Evolutionary conservation across 2,329 filamentous ascomycete genomes (phyloP), one percentile per base, ranked within the genome.

Genomic region (Arthroderma sp.): DNA sequence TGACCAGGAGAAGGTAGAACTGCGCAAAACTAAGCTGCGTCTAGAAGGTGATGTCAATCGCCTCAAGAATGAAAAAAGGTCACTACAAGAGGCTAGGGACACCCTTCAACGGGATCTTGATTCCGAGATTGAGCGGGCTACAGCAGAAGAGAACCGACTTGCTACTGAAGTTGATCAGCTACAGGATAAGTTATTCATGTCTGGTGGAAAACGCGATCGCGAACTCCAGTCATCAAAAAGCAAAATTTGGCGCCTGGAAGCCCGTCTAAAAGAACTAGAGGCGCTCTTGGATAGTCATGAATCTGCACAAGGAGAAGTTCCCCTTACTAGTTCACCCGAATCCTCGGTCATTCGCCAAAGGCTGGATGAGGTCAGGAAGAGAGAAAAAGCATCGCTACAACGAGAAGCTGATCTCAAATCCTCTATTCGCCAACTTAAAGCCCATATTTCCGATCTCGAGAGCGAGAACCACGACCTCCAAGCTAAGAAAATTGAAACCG

Each of bases 1-100:
- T 38, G 81, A 85, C 52, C 75, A 80, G 49, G 82, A 85, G 55
- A 78, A 80, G 50, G 64, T 81, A 38, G 79, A 85, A 44, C 66
- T 85, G 27, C 77, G 80, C 11, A 77, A 78, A 29, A 65, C 75
- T n/a, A 82, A 80, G 57, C 65, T 78, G 49, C 81, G 78, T 54
- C 70, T 84, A 11, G 81, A 85, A 50, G 73, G 68, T 48, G 81
- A 85, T 54, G 67, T 83, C 10, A 75, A 77, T 36, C 71, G 78
- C 8, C 64, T 84, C 10, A 75, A 70, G 42, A 77, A 82, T 6
- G 81, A 85, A 56, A 80, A 78, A 53, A 70, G 68, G 45, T 58
- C 67, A 1, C 62, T 83, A 33, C 48, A 67, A 8, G 72, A 78
- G 46, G 72, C 79, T 48, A 76, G 75, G 30, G 66, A 74, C 36